phyloP scores from a whole-genome alignment of 83 land plant genomes.

The Diphasiastrum complanatum region DNA sequence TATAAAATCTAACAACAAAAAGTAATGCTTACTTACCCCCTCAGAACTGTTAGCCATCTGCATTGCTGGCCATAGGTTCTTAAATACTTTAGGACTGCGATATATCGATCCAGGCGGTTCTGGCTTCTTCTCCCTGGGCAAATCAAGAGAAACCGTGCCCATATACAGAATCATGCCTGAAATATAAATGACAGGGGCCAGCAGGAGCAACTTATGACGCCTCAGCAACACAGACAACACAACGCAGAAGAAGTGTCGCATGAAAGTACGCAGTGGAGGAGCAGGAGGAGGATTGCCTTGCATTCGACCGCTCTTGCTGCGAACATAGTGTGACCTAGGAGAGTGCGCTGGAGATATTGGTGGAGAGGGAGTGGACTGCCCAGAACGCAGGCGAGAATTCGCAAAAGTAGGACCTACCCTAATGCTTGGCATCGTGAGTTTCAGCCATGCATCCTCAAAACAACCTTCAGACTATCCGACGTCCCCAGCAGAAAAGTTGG shows the following conservation, averaged over 20 bases:
- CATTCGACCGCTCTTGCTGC: constrained; percentile 17
- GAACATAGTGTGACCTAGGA: too few species aligned
- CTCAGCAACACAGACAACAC: constrained; percentile 54
- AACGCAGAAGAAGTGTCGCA: constrained; percentile 48
- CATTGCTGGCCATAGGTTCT: constrained; percentile 56
- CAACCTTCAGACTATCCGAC: too few species aligned
- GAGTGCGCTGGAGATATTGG: too few species aligned
- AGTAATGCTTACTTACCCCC: constrained; percentile 55
- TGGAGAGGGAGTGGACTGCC: too few species aligned
- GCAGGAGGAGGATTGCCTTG: constrained; percentile 3
- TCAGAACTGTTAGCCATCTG: constrained; percentile 51
- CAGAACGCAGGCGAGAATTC: too few species aligned
- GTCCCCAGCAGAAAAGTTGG: too few species aligned
- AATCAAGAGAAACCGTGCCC: constrained; percentile 65
- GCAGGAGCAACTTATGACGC: constrained; percentile 65
- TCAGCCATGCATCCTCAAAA: too few species aligned
- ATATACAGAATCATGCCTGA: constrained; percentile 80
- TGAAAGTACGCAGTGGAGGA: constrained; percentile 20
- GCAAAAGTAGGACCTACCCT: too few species aligned
- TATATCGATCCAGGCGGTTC: constrained; percentile 68
- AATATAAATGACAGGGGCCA: constrained; percentile 73
- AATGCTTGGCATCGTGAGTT: too few species aligned
- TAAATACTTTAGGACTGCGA: constrained; percentile 66
- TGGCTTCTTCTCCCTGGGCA: constrained; percentile 33
- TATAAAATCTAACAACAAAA: too few species aligned